These are phyloP conservation scores for Coemansia sp. DNA, from an alignment of 192 early-diverging fungal genomes.

Conservation along the genomic window DNA sequence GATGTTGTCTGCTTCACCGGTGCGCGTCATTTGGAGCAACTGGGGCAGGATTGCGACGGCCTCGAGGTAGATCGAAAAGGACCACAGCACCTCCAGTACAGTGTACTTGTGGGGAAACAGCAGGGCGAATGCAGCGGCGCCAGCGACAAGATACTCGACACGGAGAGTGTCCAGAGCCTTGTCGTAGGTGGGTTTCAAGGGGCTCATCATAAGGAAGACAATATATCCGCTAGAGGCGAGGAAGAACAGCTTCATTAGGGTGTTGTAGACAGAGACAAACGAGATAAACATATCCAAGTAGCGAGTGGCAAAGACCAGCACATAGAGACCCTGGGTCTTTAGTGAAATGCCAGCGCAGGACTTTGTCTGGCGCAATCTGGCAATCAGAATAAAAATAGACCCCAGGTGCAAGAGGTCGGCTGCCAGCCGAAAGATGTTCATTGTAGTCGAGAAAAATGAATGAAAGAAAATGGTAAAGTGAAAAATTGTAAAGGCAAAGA, in stretches of 20 bases:
- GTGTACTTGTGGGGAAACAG: slow-evolving; percentile 73
- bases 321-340: slow-evolving; percentile 93
- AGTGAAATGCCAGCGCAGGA: slow-evolving; percentile 96
- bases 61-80: slow-evolving; percentile 97
- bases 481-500: slow-evolving; percentile 3
- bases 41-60: slow-evolving; percentile 97
- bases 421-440: slow-evolving; percentile 92
- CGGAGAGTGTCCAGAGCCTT: slow-evolving; percentile 88
- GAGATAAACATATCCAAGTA: slow-evolving; percentile 86
- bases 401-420: slow-evolving; percentile 94
- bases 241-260: slow-evolving; percentile 95
- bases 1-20: slow-evolving; percentile 99
- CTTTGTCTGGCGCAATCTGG: slow-evolving; percentile 87
- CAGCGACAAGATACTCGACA: slow-evolving; percentile 81
- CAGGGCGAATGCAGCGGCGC: slow-evolving; percentile 67
- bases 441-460: slow-evolving; percentile 23
- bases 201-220: slow-evolving; percentile 84
- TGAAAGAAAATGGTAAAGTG: background rate
- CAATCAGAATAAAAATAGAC: slow-evolving; percentile 90
- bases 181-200: slow-evolving; percentile 91
- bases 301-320: slow-evolving; percentile 89
- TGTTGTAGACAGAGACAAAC: slow-evolving; percentile 88
- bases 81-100: slow-evolving; percentile 82
- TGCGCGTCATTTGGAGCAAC: slow-evolving; percentile 94
- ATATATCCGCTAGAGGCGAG: slow-evolving; percentile 84